Percentiles rank a stretch among this genome's conserved stretches.
phyloP scores from a whole-genome alignment of 139 green algal genomes.

The Penium margaritaceum region DNA sequence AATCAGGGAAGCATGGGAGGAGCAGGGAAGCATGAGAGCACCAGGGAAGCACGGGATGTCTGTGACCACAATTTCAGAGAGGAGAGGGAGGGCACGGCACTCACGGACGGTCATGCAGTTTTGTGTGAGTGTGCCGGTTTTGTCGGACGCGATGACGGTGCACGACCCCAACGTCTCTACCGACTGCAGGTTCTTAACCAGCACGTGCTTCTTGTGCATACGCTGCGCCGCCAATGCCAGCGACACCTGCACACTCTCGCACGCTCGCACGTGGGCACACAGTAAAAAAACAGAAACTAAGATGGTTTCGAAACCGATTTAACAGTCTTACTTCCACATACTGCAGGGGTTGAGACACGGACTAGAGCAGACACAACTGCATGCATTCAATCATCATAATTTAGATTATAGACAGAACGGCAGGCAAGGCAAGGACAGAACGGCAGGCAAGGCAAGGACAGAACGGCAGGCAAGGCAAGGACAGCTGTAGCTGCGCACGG shows the following conservation, averaged over 20 bases:
- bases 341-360: background rate
- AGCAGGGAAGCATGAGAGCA: no score
- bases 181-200: slow-evolving; percentile 54
- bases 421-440: background rate
- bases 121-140: slow-evolving; percentile 55
- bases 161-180: slow-evolving; percentile 55
- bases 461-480: no score
- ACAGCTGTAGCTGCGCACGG: no score
- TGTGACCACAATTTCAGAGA: no score
- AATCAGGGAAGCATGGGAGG: no score
- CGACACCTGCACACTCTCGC: slow-evolving; percentile 16
- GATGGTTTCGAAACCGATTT: background rate
- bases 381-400: background rate
- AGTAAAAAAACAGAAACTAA: no score
- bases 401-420: background rate
- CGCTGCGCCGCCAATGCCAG: slow-evolving; percentile 48
- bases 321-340: background rate
- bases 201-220: slow-evolving; percentile 49
- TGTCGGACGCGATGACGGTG: slow-evolving; percentile 57
- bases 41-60: no score
- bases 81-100: background rate
- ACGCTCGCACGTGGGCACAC: background rate
- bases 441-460: background rate
- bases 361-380: background rate
- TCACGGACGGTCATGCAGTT: slow-evolving; percentile 55